These are phyloP conservation scores for Talaromyces amestolkiae DNA, from an alignment of 2,329 filamentous ascomycete genomes.

Conservation along the genomic window DNA sequence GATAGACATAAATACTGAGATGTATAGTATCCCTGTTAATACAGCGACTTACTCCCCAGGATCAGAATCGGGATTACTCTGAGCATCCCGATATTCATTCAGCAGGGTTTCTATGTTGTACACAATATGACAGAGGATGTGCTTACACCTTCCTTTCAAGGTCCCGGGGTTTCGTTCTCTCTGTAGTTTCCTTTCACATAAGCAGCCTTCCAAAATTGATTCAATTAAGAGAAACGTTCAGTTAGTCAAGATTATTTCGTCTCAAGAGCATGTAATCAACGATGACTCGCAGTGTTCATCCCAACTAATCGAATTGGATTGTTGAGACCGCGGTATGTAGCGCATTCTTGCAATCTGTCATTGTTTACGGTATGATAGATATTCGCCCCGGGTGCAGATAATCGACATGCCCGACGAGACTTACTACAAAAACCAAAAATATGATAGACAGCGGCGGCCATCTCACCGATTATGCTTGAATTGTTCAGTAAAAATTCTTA, in stretches of 20 bases:
- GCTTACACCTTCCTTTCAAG: not conserved
- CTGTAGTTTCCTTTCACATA: not conserved
- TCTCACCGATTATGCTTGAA: not conserved
- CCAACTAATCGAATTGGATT: not conserved
- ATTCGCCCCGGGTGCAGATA: not conserved
- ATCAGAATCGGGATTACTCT: no score
- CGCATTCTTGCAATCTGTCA: not conserved
- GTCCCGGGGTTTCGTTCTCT: not conserved
- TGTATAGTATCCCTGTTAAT: not conserved
- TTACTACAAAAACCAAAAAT: not conserved
- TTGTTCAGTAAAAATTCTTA: not conserved
- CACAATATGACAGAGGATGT: not conserved
- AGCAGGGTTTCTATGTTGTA: not conserved
- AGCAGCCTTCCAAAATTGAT: not conserved
- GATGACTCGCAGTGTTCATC: not conserved
- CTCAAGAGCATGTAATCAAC: not conserved
- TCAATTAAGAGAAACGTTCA: not conserved
- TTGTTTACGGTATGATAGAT: not conserved
- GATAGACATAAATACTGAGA: not conserved
- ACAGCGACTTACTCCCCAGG: not conserved
- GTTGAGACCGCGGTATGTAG: not conserved
- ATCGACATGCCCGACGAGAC: not conserved
- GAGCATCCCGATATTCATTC: not conserved
- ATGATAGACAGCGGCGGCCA: not conserved
- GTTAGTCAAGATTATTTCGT: not conserved